Evolutionary conservation across 768 basidiomycete species (phyloP).

Genomic region (Cystofilobasidium ferigula): DNA sequence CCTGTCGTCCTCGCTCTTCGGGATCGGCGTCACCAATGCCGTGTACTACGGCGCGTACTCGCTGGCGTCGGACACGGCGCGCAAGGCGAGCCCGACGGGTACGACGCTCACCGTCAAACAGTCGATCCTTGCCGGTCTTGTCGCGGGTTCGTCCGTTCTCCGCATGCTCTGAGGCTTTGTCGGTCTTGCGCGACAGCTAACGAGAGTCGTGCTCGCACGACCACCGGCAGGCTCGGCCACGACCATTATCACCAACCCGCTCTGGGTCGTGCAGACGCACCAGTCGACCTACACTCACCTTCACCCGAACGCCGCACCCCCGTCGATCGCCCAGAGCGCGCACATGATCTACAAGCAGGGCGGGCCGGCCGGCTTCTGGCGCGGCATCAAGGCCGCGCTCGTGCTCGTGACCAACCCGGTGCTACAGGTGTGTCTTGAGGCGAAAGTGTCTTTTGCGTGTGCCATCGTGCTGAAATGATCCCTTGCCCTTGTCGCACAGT

Average conservation of each 20-base stretch:
- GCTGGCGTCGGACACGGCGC: constrained; percentile 62
- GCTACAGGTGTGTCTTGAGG: constrained; percentile 48
- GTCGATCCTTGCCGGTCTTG: constrained; percentile 73
- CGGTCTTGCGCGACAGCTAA: background rate
- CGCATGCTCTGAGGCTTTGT: background rate
- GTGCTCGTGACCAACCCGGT: constrained; percentile 90
- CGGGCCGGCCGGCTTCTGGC: constrained; percentile 75
- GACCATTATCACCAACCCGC: constrained; percentile 77
- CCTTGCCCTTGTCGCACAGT: constrained; percentile 43
- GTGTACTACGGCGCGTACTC: constrained; percentile 32
- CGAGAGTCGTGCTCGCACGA: too few relatives aligned
- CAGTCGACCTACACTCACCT: constrained; percentile 21
- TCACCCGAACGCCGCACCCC: constrained; percentile 29
- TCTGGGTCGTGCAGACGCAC: constrained; percentile 66
- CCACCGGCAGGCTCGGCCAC: constrained; percentile 62
- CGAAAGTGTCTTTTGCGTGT: background rate
- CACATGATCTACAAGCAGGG: constrained; percentile 58
- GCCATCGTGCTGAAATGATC: too few relatives aligned
- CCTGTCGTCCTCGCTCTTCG: constrained; percentile 63
- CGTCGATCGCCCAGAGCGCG: constrained; percentile 57
- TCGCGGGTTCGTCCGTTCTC: constrained; percentile 53
- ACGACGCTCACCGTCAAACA: constrained; percentile 64
- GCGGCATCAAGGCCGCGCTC: constrained; percentile 87
- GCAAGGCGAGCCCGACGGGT: constrained; percentile 46
- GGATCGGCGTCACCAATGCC: constrained; percentile 78